Evolutionary conservation across 768 basidiomycete genomes (phyloP).

Genomic region (Leccinum uliginosum): DNA sequence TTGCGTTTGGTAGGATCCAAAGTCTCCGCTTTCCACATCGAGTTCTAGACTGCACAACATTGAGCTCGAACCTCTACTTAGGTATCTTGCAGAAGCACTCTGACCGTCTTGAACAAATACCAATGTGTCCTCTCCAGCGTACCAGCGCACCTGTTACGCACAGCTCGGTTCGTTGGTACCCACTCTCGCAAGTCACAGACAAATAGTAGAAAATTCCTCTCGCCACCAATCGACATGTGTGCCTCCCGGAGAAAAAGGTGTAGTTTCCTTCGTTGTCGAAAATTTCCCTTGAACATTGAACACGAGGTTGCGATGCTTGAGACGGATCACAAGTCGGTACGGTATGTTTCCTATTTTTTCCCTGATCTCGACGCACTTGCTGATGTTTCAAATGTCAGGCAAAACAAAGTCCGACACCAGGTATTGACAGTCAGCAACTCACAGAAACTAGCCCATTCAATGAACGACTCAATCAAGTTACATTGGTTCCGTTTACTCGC

Average conservation of each 20-base stretch:
- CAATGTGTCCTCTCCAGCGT: too few species aligned
- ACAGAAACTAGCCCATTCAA: constrained; percentile 47
- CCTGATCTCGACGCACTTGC: constrained; percentile 1
- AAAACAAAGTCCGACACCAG: constrained; percentile 57
- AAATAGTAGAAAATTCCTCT: too few species aligned
- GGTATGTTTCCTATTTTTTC: constrained; percentile 46
- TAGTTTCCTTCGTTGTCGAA: constrained; percentile 60
- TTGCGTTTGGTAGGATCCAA: too few species aligned
- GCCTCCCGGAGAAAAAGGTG: constrained; percentile 25
- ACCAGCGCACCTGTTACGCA: too few species aligned
- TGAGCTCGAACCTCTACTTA: too few species aligned
- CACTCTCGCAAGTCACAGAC: too few species aligned
- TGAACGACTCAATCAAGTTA: constrained; percentile 51
- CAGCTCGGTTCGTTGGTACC: too few species aligned
- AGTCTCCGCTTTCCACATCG: too few species aligned
- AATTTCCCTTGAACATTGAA: constrained; percentile 62
- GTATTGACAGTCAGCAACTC: constrained; percentile 77
- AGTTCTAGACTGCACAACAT: too few species aligned
- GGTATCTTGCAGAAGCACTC: too few species aligned
- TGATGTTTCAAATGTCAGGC: constrained; percentile 34
- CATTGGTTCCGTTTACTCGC: constrained; percentile 28
- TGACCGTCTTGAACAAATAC: too few species aligned
- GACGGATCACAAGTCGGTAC: constrained; percentile 84
- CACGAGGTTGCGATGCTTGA: constrained; percentile 81
- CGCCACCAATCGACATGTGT: too few species aligned